These are phyloP conservation scores for Magnolia sinica DNA, from an alignment of 164 flowering plant genomes.

Conservation along the genomic window DNA sequence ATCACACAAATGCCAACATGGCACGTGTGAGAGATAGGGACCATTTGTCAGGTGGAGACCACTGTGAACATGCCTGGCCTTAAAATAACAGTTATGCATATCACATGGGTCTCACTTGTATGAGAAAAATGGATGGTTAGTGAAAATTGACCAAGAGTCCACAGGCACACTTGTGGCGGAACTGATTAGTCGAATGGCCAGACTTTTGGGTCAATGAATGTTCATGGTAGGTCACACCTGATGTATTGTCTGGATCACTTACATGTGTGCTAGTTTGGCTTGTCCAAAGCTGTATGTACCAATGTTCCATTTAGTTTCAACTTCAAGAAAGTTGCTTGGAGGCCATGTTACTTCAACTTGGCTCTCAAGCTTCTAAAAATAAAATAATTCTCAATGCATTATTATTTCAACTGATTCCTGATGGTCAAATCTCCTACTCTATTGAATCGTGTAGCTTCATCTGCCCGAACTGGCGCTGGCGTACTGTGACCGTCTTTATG, in stretches of 20 bases:
- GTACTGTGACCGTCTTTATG: conserved; percentile 90
- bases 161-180: too few species aligned
- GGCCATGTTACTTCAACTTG: background rate
- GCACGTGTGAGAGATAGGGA: background rate
- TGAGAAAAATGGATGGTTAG: background rate
- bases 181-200: background rate
- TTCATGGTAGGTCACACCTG: background rate
- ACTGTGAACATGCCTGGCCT: background rate
- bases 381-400: background rate
- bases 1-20: background rate
- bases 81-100: background rate
- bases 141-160: too few species aligned
- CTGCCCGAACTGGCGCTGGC: conserved; percentile 85
- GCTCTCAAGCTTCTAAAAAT: background rate
- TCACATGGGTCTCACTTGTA: background rate
- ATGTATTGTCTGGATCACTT: background rate
- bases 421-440: conserved; percentile 9
- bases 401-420: background rate
- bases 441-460: conserved; percentile 62
- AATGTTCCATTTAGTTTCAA: background rate
- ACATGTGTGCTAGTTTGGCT: background rate
- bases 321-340: background rate
- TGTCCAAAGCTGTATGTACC: too few species aligned
- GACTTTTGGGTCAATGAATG: background rate
- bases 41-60: background rate